Conservation (phyloP, 495 filamentous ascomycete genomes). For the Schizothecium vesticola region DNA sequence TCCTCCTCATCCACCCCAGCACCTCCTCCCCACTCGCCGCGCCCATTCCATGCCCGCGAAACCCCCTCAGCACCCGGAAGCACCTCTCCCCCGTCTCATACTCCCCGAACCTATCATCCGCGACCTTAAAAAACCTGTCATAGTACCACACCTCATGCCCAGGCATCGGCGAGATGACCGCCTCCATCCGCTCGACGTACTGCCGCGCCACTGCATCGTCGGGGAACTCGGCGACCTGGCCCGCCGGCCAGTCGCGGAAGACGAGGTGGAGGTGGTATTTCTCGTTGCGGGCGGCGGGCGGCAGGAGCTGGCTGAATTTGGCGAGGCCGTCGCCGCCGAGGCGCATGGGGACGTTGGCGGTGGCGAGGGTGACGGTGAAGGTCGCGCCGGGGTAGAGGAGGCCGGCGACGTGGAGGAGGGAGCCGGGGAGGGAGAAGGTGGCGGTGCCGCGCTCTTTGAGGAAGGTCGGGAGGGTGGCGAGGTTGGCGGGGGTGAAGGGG, state of each 20-base stretch:
- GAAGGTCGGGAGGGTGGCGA: not conserved
- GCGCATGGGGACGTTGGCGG: not conserved
- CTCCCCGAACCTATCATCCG: not conserved
- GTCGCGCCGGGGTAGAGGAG: not conserved
- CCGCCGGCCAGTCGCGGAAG: not conserved
- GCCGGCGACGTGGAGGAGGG: not conserved
- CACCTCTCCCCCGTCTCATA: not conserved
- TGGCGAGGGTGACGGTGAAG: not conserved
- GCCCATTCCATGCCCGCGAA: not conserved
- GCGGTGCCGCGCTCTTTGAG: not conserved
- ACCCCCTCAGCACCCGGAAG: not conserved
- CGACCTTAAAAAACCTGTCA: not conserved
- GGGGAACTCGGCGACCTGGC: not conserved
- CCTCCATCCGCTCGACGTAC: not conserved
- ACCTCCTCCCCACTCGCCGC: not conserved
- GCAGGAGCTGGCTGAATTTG: constrained; percentile 20
- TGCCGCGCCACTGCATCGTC: not conserved
- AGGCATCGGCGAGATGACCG: not conserved
- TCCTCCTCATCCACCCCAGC: not conserved
- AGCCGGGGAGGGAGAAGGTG: not conserved
- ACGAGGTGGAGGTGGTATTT: not conserved
- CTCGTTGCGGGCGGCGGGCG: constrained; percentile 2
- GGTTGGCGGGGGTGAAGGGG: not conserved
- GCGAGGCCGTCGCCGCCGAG: not conserved
- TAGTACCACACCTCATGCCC: not conserved